Evolutionary conservation across 331 rosid species (phyloP), one percentile per base, ranked within the genome.

Genomic region (Rhamnella rubrinervis): DNA sequence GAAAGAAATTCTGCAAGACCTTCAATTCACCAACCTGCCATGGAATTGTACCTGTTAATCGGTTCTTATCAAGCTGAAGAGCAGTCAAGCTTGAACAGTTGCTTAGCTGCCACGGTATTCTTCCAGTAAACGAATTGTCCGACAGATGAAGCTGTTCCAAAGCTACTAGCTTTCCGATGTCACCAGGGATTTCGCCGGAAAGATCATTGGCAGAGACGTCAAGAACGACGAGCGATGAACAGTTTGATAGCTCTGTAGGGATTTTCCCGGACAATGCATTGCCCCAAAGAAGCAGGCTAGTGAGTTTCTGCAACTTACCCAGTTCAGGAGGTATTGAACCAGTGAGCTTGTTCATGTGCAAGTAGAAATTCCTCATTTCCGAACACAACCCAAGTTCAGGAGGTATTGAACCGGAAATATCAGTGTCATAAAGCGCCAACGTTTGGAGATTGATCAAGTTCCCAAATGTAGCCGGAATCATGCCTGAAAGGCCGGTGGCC

Each of bases 21-120:
- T 85, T 85, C 70, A 92, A 71, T 18, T 92, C 81, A 4, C 96
- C 95, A 65, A 92, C 72, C 76, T 92, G 85, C 85, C 80, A 67
- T 14, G 98, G 98, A 76, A 92, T 92, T 28, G 75, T 67, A 63
- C 98, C 98, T 74, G 98, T 87, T 55, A 92, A 73, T 74, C 85
- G 96, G 59, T 92, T 92, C 81, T 92, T 92, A 47, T 92, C 98
- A 50, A 92, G 91, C 85, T 92, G 98, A 77, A 89, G 84, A 31
- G 88, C 85, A 8, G 88, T 83, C 20, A 92, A 87, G 81, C 98
- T 92, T 5, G 95, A 76, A 56, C 96, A 89, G 89, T 89, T 89
- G 68, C 95, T 77, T 73, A 92, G 77, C 88, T 86, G 87, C 86
- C 86, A 84, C 4, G 98, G 98, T 35, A 92, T 85, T 31, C 68